Evolutionary conservation across 306 rosid species (phyloP).

Genomic region (Pachyrhizus erosus): DNA sequence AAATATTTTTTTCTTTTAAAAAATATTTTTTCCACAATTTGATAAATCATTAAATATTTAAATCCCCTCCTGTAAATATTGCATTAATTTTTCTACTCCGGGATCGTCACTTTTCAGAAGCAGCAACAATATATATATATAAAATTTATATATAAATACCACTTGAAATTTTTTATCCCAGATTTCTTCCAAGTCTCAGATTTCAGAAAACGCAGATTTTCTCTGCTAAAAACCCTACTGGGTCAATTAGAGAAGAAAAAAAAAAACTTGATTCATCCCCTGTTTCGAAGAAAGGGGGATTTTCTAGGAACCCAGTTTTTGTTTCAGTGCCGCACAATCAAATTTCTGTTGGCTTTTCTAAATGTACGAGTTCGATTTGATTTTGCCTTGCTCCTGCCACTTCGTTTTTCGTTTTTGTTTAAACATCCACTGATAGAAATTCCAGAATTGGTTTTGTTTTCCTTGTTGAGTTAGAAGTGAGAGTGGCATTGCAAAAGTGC

Average conservation of each 20-base stretch:
- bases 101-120: constrained; percentile 44
- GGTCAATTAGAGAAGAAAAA: constrained; percentile 35
- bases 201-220: constrained; percentile 54
- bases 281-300: constrained; percentile 15
- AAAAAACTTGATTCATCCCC: constrained; percentile 34
- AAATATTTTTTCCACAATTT: background rate
- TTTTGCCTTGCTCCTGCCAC: constrained; percentile 20
- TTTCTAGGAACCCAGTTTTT: constrained; percentile 6
- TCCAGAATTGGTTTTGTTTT: background rate
- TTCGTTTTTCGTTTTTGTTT: background rate
- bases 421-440: background rate
- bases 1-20: no score
- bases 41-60: background rate
- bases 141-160: background rate
- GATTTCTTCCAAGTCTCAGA: constrained; percentile 54
- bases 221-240: constrained; percentile 46
- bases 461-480: constrained; percentile 47
- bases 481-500: constrained; percentile 30
- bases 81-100: constrained; percentile 2
- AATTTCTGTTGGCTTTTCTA: constrained; percentile 32
- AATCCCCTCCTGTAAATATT: constrained; percentile 36
- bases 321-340: constrained; percentile 40
- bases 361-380: constrained; percentile 23
- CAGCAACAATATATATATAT: constrained; percentile 8
- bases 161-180: constrained; percentile 48